Evolutionary conservation across 495 filamentous ascomycete species (phyloP).

Genomic region (Aspergillus ostianus): DNA sequence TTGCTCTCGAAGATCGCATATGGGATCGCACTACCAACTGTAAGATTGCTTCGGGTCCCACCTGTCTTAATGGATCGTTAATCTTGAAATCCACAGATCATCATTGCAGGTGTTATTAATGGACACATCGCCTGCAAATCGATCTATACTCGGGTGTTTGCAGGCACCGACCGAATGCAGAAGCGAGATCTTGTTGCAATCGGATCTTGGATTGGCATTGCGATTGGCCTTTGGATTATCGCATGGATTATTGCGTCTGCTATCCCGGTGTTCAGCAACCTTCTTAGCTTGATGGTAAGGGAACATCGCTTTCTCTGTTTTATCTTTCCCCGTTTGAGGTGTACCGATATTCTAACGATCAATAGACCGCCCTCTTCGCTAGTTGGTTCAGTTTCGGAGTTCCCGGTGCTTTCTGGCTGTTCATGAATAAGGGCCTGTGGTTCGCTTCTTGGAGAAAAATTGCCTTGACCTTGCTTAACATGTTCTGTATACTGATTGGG

Average conservation of each 20-base stretch:
- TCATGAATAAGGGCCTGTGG: conserved; percentile 31
- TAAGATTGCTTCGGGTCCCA: conserved; percentile 3
- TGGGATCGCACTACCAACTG: conserved; percentile 66
- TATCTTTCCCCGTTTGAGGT: background rate
- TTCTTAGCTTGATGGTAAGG: conserved; percentile 44
- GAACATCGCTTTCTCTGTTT: background rate
- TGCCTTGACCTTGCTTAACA: conserved; percentile 28
- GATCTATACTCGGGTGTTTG: conserved; percentile 55
- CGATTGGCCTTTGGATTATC: conserved; percentile 51
- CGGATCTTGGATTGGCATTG: conserved; percentile 53
- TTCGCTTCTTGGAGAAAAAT: conserved; percentile 23
- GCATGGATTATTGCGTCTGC: conserved; percentile 65
- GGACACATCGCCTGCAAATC: conserved; percentile 54
- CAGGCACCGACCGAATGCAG: conserved; percentile 49
- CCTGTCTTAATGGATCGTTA: background rate
- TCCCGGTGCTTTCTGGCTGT: conserved; percentile 36
- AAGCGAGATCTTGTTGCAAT: conserved; percentile 42
- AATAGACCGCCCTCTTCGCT: conserved; percentile 26
- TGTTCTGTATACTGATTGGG: conserved; percentile 23
- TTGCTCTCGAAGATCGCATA: conserved; percentile 61
- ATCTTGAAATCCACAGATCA: conserved; percentile 27
- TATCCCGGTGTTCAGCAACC: conserved; percentile 63
- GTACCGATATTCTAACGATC: background rate
- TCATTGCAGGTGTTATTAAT: conserved; percentile 57
- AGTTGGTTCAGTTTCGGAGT: conserved; percentile 39